Evolutionary conservation across 164 flowering plant genomes (phyloP).

Genomic region (Sedum album): DNA sequence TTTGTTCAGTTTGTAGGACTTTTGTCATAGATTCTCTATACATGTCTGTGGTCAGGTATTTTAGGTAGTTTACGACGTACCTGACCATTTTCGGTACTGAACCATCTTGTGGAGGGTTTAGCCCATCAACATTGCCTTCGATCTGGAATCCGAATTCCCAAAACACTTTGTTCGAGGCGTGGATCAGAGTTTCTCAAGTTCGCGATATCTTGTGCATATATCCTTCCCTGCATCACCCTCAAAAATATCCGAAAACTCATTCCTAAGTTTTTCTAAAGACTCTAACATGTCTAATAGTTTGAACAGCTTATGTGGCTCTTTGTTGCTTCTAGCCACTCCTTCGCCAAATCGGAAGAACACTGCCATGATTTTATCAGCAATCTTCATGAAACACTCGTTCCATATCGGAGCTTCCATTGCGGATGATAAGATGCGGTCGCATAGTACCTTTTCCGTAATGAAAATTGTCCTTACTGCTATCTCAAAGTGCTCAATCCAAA

Average conservation of each 20-base stretch:
- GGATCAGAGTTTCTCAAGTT: conserved; percentile 59
- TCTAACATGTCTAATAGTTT: conserved; percentile 71
- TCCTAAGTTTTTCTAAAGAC: conserved; percentile 43
- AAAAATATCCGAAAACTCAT: conserved; percentile 35
- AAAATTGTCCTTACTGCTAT: conserved; percentile 46
- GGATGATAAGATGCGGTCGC: conserved; percentile 33
- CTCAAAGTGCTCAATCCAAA: conserved; percentile 61
- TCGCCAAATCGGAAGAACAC: conserved; percentile 77
- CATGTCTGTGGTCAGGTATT: conserved; percentile 36
- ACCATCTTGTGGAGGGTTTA: conserved; percentile 43
- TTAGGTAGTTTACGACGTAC: conserved; percentile 36
- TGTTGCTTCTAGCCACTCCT: conserved; percentile 59
- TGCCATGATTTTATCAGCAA: conserved; percentile 68
- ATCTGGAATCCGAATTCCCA: conserved; percentile 70
- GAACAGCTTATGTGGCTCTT: conserved; percentile 70
- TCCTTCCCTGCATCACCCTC: conserved; percentile 56
- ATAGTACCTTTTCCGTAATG: conserved; percentile 50
- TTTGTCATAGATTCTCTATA: conserved; percentile 46
- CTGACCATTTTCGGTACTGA: conserved; percentile 58
- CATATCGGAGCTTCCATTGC: conserved; percentile 49
- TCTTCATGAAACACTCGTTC: conserved; percentile 62
- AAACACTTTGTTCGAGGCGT: conserved; percentile 46
- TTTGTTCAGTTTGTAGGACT: conserved; percentile 44
- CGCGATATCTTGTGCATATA: conserved; percentile 45
- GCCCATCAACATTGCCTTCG: conserved; percentile 52